Conservation (phyloP, 768 basidiomycete genomes). For the Russula sp. region DNA sequence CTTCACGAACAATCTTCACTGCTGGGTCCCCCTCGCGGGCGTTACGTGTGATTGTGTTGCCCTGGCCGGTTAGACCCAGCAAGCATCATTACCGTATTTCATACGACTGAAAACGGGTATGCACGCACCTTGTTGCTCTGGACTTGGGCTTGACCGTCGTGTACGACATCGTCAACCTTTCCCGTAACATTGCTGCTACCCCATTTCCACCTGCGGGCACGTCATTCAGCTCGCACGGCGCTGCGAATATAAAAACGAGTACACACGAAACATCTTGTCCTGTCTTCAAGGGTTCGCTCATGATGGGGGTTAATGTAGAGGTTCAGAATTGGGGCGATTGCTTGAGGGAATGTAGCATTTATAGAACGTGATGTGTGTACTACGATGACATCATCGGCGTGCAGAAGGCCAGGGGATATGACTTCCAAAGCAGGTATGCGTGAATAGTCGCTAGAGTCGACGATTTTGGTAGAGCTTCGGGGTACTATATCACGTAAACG, state of each 20-base stretch:
- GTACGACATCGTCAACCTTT: conserved; percentile 26
- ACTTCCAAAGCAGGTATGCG: no score
- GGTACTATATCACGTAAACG: no score
- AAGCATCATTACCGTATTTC: background rate
- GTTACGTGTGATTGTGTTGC: conserved; percentile 38
- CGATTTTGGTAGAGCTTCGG: no score
- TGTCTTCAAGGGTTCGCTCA: conserved; percentile 9
- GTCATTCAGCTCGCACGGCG: background rate
- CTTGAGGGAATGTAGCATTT: background rate
- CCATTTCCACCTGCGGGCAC: conserved; percentile 7
- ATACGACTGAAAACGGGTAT: background rate
- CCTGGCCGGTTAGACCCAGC: conserved; percentile 22
- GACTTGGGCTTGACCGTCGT: conserved; percentile 37
- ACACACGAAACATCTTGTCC: conserved; percentile 10
- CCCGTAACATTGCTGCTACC: conserved; percentile 7
- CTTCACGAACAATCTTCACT: conserved; percentile 38
- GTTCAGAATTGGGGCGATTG: background rate
- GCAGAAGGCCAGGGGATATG: background rate
- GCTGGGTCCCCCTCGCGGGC: conserved; percentile 43
- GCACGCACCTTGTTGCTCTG: conserved; percentile 37
- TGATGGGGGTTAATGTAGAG: background rate
- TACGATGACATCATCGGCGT: background rate
- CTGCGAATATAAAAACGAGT: background rate
- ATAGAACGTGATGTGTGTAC: background rate
- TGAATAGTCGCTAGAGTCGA: no score